A percentile compares a stretch with the other conserved stretches of the same genome.
These are phyloP conservation scores for Podaxis mareebaensis DNA, from an alignment of 768 basidiomycete genomes.

Conservation along the genomic window DNA sequence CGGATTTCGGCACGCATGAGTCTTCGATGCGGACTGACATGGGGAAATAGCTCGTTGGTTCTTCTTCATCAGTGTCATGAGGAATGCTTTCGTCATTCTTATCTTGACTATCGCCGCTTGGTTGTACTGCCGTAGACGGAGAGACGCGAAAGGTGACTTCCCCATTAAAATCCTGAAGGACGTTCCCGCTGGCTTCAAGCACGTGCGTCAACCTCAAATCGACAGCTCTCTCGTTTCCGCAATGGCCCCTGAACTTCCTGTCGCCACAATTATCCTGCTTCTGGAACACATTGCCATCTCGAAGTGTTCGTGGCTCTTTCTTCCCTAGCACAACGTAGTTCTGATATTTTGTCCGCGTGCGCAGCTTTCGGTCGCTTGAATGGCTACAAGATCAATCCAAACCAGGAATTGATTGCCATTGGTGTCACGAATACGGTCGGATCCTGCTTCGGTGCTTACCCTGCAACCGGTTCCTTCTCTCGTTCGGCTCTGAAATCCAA, in stretches of 20 bases:
- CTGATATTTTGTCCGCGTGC: conserved; percentile 5
- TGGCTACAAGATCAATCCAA: conserved; percentile 90
- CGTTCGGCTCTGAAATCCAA: conserved; percentile 96
- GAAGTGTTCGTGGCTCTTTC: conserved; percentile 62
- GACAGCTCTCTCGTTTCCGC: conserved; percentile 56
- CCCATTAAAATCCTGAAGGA: conserved; percentile 82
- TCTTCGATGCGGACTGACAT: background rate
- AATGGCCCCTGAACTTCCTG: conserved; percentile 73
- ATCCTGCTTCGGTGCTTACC: conserved; percentile 88
- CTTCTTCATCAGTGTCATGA: conserved; percentile 77
- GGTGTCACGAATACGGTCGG: conserved; percentile 96
- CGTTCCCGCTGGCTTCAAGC: conserved; percentile 84
- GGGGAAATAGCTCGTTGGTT: conserved; percentile 54
- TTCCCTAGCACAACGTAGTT: background rate
- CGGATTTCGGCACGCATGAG: conserved; percentile 19
- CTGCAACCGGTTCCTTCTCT: conserved; percentile 97
- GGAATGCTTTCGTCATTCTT: conserved; percentile 88
- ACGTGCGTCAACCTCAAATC: conserved; percentile 46
- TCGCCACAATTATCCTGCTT: conserved; percentile 86
- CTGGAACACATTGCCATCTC: conserved; percentile 97
- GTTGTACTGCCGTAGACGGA: conserved; percentile 73
- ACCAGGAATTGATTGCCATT: conserved; percentile 95
- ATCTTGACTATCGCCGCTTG: conserved; percentile 86
- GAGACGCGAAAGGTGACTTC: conserved; percentile 59
- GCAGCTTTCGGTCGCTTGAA: conserved; percentile 92